A percentile compares a stretch with the other conserved stretches of the same genome.
Evolutionary conservation across 148 eudicot genomes (phyloP).

Genomic region (Persicaria maculosa): DNA sequence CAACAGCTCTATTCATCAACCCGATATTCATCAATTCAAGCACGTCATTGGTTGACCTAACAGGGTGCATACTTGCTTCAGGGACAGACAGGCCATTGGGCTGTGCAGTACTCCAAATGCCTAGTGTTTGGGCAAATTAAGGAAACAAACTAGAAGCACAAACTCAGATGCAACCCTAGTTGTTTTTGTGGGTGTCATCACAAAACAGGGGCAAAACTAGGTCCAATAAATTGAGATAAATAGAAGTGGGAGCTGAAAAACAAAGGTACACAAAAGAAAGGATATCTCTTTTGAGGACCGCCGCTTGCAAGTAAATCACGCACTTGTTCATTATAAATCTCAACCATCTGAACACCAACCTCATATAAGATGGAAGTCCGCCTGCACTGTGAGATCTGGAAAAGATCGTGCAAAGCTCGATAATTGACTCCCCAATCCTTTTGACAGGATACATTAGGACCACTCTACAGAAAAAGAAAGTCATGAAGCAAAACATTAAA

Average conservation of each 20-base stretch:
- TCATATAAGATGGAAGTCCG: constrained; percentile 60
- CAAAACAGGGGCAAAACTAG: background rate
- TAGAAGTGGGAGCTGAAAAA: background rate
- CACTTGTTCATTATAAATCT: constrained; percentile 93
- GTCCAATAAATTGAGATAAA: background rate
- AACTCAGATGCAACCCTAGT: background rate
- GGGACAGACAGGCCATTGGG: constrained; percentile 99
- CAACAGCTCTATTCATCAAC: constrained; percentile 86
- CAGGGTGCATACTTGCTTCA: constrained; percentile 93
- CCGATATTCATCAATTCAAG: constrained; percentile 88
- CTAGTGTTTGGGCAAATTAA: constrained; percentile 78
- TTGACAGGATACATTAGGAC: constrained; percentile 57
- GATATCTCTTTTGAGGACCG: constrained; percentile 80
- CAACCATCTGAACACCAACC: constrained; percentile 86
- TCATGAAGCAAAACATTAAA: constrained; percentile 2
- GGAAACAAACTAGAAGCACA: constrained; percentile 24
- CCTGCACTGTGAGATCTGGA: constrained; percentile 67
- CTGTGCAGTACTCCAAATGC: constrained; percentile 81
- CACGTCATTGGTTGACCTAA: constrained; percentile 79
- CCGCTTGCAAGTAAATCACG: constrained; percentile 66
- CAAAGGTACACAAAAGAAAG: constrained; percentile 26
- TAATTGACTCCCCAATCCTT: constrained; percentile 92
- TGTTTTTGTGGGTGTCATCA: background rate
- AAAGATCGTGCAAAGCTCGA: constrained; percentile 81
- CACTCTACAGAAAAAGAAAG: constrained; percentile 40